Percentiles rank a stretch among this genome's conserved stretches.
Evolutionary conservation across 208 protist species (phyloP).

Genomic region (Crithidia acanthocephali): DNA sequence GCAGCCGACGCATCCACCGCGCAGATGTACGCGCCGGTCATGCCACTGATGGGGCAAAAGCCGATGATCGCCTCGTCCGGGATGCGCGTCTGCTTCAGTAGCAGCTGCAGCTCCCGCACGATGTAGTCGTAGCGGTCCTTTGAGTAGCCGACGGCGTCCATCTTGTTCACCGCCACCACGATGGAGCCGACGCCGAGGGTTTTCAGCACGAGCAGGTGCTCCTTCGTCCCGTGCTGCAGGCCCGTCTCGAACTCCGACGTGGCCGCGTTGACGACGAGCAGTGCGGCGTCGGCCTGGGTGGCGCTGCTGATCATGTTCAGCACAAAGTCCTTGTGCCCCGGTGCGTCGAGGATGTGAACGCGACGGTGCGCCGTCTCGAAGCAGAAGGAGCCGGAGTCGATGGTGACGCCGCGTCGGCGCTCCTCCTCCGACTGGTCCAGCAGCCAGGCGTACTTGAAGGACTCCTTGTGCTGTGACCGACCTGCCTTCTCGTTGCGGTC

Average conservation of each 20-base stretch:
- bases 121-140: slow-evolving; percentile 95
- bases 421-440: slow-evolving; percentile 96
- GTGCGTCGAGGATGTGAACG: slow-evolving; percentile 87
- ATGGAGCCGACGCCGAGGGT: slow-evolving; percentile 97
- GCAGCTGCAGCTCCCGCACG: slow-evolving; percentile 86
- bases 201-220: slow-evolving; percentile 98
- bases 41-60: slow-evolving; percentile 84
- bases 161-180: slow-evolving; percentile 99
- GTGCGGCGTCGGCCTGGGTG: slow-evolving; percentile 97
- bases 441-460: slow-evolving; percentile 97
- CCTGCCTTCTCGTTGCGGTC: slow-evolving; percentile 90
- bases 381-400: slow-evolving; percentile 92
- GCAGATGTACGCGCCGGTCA: slow-evolving; percentile 72
- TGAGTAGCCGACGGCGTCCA: slow-evolving; percentile 96
- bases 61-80: slow-evolving; percentile 57
- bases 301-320: slow-evolving; percentile 98
- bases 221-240: slow-evolving; percentile 97
- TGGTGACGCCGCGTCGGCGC: slow-evolving; percentile 95
- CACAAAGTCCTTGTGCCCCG: slow-evolving; percentile 98
- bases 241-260: slow-evolving; percentile 98
- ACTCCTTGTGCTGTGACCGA: slow-evolving; percentile 84
- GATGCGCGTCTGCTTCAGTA: slow-evolving; percentile 95
- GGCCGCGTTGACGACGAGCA: slow-evolving; percentile 98
- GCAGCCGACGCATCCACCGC: slow-evolving; percentile 24
- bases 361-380: slow-evolving; percentile 93